phyloP scores from a whole-genome alignment of 129 eudicot genomes.

The Escallonia herrerae region DNA sequence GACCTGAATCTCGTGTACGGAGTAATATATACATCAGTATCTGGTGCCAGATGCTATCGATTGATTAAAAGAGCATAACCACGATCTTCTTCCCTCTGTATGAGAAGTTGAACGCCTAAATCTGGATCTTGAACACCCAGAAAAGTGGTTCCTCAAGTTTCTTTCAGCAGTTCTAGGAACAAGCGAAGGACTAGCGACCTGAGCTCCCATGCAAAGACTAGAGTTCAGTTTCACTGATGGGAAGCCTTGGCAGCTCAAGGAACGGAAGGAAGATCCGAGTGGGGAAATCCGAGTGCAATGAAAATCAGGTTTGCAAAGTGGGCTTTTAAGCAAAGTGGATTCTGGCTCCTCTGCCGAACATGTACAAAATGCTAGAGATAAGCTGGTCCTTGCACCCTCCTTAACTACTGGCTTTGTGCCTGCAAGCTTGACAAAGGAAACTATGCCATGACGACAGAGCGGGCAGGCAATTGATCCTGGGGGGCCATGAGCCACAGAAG shows the following conservation, averaged over 20 bases:
- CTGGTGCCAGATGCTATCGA: constrained; percentile 44
- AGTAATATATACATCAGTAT: constrained; percentile 14
- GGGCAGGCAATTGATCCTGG: constrained; percentile 94
- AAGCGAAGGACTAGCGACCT: constrained; percentile 43
- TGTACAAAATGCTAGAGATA: constrained; percentile 58
- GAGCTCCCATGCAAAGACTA: constrained; percentile 64
- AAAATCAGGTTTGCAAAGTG: constrained; percentile 56
- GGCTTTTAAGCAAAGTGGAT: constrained; percentile 33
- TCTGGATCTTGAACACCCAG: constrained; percentile 34
- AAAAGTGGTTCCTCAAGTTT: constrained; percentile 25
- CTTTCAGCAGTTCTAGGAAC: constrained; percentile 24
- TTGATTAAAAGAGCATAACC: constrained; percentile 79
- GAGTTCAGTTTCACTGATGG: constrained; percentile 56
- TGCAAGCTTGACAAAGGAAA: constrained; percentile 56
- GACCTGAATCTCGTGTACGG: no score
- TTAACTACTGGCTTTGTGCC: constrained; percentile 34
- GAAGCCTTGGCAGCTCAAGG: constrained; percentile 70
- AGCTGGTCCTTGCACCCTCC: constrained; percentile 39
- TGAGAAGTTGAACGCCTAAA: constrained; percentile 59
- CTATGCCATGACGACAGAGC: constrained; percentile 71
- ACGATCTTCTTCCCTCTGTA: constrained; percentile 54
- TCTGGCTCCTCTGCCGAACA: constrained; percentile 38
- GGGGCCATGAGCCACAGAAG: constrained; percentile 54
- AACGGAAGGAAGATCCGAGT: constrained; percentile 44
- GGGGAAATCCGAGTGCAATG: constrained; percentile 28